phyloP scores from a whole-genome alignment of 495 filamentous ascomycete species.

The Tuber microsphaerosporum region DNA sequence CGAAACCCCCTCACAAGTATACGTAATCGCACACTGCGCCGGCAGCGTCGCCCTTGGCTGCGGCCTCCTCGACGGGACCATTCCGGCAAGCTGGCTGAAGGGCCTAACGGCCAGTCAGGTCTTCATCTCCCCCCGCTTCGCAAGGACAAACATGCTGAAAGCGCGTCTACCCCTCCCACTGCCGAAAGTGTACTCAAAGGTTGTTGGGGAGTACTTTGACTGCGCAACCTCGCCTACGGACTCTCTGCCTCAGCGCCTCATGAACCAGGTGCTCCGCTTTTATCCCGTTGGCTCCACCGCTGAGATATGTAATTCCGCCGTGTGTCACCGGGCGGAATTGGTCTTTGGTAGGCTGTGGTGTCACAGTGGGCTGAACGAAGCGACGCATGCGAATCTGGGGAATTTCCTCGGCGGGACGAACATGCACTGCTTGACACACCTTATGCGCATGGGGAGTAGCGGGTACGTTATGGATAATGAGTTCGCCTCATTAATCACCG shows the following conservation, averaged over 20 bases:
- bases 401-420: conserved; percentile 58
- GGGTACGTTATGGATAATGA: conserved; percentile 52
- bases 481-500: conserved; percentile 44
- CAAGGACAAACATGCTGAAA: conserved; percentile 55
- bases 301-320: conserved; percentile 58
- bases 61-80: conserved; percentile 60
- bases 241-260: conserved; percentile 46
- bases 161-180: conserved; percentile 48
- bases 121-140: conserved; percentile 60
- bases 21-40: conserved; percentile 61
- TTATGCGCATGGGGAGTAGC: conserved; percentile 53
- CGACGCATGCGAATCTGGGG: conserved; percentile 57
- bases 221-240: conserved; percentile 48
- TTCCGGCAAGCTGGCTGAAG: conserved; percentile 52
- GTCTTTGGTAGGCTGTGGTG: conserved; percentile 61
- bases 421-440: conserved; percentile 53
- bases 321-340: conserved; percentile 56
- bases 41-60: conserved; percentile 55
- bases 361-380: conserved; percentile 57
- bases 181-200: conserved; percentile 47
- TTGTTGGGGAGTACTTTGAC: conserved; percentile 52
- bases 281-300: conserved; percentile 51
- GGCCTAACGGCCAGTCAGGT: conserved; percentile 60
- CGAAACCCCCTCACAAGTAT: conserved; percentile 46
- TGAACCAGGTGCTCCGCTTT: conserved; percentile 56